Percentiles rank a stretch among this genome's conserved stretches.
phyloP scores from a whole-genome alignment of 1,139 yeast species.

The Geotrichum aggregatum region DNA sequence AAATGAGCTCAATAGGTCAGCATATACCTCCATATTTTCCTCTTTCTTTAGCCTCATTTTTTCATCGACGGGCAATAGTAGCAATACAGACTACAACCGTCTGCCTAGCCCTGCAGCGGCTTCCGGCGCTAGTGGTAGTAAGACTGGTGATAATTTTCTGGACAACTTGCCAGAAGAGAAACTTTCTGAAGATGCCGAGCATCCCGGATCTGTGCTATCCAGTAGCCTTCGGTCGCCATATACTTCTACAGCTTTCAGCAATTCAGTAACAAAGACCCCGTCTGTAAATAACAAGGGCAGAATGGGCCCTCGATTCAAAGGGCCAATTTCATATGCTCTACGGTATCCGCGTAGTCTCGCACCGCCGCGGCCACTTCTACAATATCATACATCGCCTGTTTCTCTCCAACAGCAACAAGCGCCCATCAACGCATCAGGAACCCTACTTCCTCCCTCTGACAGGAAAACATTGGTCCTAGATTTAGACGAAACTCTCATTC shows the following conservation, averaged over 20 bases:
- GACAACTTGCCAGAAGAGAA: too few species aligned
- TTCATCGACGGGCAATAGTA: not conserved
- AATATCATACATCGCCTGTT: not conserved
- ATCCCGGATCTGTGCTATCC: not conserved
- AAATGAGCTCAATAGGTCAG: not conserved
- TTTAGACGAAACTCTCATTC: slow-evolving; percentile 89
- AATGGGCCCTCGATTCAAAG: not conserved
- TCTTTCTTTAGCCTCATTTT: not conserved
- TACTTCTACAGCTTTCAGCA: not conserved
- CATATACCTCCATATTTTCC: not conserved
- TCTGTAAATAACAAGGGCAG: too few species aligned
- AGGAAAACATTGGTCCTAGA: slow-evolving; percentile 75
- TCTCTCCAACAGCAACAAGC: not conserved
- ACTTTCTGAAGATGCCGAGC: too few species aligned
- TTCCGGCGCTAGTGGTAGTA: not conserved
- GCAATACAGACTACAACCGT: not conserved
- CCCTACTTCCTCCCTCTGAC: not conserved
- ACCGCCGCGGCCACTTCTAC: slow-evolving; percentile 18
- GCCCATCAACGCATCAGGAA: too few species aligned
- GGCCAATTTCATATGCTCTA: slow-evolving; percentile 8
- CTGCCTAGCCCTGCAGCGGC: not conserved
- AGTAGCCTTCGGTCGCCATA: slow-evolving; percentile 8
- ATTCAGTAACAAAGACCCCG: too few species aligned
- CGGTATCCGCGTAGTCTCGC: slow-evolving; percentile 16
- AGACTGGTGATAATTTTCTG: not conserved